phyloP scores from a whole-genome alignment of 768 basidiomycete species.

The Hydnomerulius pinastri region DNA sequence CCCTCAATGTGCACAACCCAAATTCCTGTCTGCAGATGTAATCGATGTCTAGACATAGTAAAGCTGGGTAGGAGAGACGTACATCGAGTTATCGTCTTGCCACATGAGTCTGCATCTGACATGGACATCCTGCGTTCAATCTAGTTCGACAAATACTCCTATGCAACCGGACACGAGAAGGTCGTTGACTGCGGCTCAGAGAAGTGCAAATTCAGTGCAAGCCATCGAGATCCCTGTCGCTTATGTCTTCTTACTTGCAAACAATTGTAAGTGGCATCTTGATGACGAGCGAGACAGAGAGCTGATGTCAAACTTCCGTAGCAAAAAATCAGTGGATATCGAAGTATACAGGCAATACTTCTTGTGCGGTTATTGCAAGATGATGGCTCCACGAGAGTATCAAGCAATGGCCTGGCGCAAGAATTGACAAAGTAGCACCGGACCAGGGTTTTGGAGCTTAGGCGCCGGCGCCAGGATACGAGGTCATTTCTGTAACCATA shows the following conservation, averaged over 20 bases:
- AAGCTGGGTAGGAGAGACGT: neutral
- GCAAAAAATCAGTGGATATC: neutral
- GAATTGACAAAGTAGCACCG: neutral
- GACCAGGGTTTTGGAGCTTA: no score
- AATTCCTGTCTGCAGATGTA: neutral
- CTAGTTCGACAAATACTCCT: neutral
- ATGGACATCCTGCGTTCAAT: neutral
- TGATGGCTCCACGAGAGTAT: slow-evolving; percentile 1
- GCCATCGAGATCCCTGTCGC: neutral
- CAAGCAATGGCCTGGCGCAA: neutral
- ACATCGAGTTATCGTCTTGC: no score
- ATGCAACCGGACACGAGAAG: neutral
- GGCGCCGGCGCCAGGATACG: no score
- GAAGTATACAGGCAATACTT: neutral
- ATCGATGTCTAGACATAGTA: neutral
- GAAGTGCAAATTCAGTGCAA: neutral
- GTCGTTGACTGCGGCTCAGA: neutral
- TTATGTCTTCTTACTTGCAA: neutral
- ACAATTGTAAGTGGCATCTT: neutral
- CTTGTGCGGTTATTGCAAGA: neutral
- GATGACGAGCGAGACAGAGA: neutral
- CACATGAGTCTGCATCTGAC: neutral
- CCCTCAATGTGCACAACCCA: neutral
- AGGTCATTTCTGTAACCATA: no score
- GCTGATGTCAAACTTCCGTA: neutral